Base-by-base conservation (phyloP, 768 basidiomycete species). In the Suillus occidentalis region DNA sequence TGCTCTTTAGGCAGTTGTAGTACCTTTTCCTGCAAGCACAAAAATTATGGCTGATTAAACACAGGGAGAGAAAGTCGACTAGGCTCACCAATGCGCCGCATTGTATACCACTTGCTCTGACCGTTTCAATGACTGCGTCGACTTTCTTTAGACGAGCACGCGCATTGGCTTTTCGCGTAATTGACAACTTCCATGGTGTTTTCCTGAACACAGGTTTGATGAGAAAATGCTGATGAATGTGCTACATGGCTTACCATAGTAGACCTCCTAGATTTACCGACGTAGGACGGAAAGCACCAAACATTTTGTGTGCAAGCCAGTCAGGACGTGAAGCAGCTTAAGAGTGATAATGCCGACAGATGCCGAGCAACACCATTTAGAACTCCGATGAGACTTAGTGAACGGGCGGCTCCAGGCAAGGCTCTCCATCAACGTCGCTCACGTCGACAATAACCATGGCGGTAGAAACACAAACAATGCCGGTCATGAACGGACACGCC, bases 161-260 rank as follows among this genome's bases (percentile, higher is more conserved):
- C 63, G 89, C 92, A 69, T 97, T 96, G 28, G 94, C 92, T 80
- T 99, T 99, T 65, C 97, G 88, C 5, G 95, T 96, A 20, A 84
- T 77, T 18, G 95, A 97, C 70, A 99, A 78, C 73, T 92, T 90
- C 94, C 94, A 98, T 60, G 97, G 96, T 18, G 84, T 87, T 81
- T 98, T 98, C 96, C 96, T 98, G 72, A 3, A 16, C 25, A 64
- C n/a, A 68, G 40, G 70, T 50, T 1, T 36, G 62, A 59, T 39
- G 28, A 57, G 55, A 49, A n/a, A 3, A 37, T n/a, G 31, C 36
- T 37, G 1, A 6, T 20, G 63, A 43, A 39, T 36, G 25, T 47
- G 42, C 66, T 34, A 42, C 12, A 45, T 53, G 37, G 73, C 83
- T 61, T 67, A 95, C 96, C 96, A 97, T 64, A 97, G 83, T 58